These are phyloP conservation scores for Paxillus involutus DNA, from an alignment of 768 basidiomycete genomes.

Conservation along the genomic window DNA sequence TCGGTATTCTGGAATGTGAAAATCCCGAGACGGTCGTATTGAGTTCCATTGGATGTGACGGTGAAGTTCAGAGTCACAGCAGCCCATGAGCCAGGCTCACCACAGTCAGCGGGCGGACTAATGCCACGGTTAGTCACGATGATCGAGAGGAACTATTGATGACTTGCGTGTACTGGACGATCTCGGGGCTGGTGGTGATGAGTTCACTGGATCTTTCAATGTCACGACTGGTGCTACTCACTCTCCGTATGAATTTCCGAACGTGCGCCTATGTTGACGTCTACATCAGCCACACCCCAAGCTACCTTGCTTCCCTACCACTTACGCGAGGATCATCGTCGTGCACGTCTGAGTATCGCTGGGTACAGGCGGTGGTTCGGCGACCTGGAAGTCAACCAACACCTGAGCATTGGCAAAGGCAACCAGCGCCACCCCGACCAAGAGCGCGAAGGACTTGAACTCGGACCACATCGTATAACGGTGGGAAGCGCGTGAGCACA, in stretches of 20 bases:
- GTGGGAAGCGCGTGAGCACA: neutral
- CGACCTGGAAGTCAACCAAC: slow-evolving; percentile 67
- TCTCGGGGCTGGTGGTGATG: slow-evolving; percentile 48
- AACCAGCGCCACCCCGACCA: slow-evolving; percentile 11
- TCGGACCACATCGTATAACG: slow-evolving; percentile 21
- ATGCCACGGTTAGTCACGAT: neutral
- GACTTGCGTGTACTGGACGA: slow-evolving; percentile 59
- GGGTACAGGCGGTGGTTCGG: slow-evolving; percentile 72
- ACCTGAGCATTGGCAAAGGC: slow-evolving; percentile 22
- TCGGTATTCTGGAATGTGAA: slow-evolving; percentile 81
- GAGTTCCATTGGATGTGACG: slow-evolving; percentile 74
- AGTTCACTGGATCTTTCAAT: neutral
- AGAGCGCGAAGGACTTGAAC: slow-evolving; percentile 9
- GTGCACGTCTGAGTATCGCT: slow-evolving; percentile 60
- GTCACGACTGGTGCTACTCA: slow-evolving; percentile 31
- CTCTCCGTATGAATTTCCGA: slow-evolving; percentile 70
- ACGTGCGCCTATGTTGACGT: slow-evolving; percentile 52
- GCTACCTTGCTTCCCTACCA: neutral
- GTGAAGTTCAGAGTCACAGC: slow-evolving; percentile 77
- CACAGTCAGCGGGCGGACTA: slow-evolving; percentile 75
- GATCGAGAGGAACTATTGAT: neutral
- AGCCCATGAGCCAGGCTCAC: slow-evolving; percentile 68
- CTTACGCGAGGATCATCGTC: slow-evolving; percentile 60
- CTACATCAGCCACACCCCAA: neutral
- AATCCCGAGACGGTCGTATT: slow-evolving; percentile 69